Conservation (phyloP, 1,284 basidiomycete species). For the Gymnopus androsaceus region DNA sequence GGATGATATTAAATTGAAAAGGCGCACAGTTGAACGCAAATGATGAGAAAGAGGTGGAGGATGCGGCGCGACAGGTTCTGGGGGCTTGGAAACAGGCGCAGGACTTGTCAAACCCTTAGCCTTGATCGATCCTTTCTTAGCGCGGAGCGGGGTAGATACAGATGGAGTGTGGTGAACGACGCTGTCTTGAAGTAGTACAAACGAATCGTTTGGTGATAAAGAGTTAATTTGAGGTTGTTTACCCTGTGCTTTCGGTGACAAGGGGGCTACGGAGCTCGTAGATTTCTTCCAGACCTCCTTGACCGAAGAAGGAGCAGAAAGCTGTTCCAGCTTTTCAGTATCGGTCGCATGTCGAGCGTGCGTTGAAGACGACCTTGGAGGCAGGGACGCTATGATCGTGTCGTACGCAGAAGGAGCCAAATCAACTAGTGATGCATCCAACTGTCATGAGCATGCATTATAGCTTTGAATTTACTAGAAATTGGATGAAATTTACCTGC, state of each 20-base stretch:
- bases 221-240: slow-evolving; percentile 56
- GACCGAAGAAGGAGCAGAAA: slow-evolving; percentile 57
- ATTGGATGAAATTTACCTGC: slow-evolving; percentile 50
- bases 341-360: slow-evolving; percentile 45
- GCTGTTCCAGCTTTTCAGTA: slow-evolving; percentile 53
- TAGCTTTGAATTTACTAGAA: background rate
- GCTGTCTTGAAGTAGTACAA: slow-evolving; percentile 87
- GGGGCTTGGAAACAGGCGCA: slow-evolving; percentile 11
- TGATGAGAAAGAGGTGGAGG: slow-evolving; percentile 80
- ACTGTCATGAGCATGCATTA: slow-evolving; percentile 41
- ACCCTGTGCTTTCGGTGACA: slow-evolving; percentile 51
- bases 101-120: slow-evolving; percentile 27
- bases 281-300: slow-evolving; percentile 63
- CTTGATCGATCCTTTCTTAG: slow-evolving; percentile 43
- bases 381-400: slow-evolving; percentile 76
- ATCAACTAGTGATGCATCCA: slow-evolving; percentile 84
- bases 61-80: slow-evolving; percentile 53
- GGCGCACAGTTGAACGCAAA: slow-evolving; percentile 68
- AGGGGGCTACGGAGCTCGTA: slow-evolving; percentile 29
- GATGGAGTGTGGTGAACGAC: slow-evolving; percentile 63
- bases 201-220: slow-evolving; percentile 77
- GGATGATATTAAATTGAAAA: slow-evolving; percentile 80
- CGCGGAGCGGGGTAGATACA: slow-evolving; percentile 37
- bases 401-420: slow-evolving; percentile 85
- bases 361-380: slow-evolving; percentile 46